These are phyloP conservation scores for Leccinum griseonigrum DNA, from an alignment of 1,284 basidiomycete genomes.

Conservation along the genomic window DNA sequence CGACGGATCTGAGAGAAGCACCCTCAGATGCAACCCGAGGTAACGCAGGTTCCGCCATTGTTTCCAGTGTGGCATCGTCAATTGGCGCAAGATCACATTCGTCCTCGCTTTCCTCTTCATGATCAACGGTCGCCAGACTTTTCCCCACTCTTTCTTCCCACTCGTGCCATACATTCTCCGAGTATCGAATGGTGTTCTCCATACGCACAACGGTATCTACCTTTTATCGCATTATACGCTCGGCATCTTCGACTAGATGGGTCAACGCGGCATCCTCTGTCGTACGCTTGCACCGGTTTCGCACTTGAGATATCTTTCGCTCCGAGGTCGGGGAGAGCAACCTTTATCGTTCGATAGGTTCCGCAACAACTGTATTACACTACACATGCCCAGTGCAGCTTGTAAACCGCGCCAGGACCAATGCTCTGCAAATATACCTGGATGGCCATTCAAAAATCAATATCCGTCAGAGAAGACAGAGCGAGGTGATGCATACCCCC, in stretches of 20 bases:
- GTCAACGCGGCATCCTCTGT: conserved; percentile 86
- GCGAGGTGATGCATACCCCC: conserved; percentile 35
- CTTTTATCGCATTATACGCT: conserved; percentile 89
- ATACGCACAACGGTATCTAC: conserved; percentile 94
- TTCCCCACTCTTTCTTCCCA: conserved; percentile 90
- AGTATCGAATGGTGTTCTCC: conserved; percentile 97
- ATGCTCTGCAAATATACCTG: conserved; percentile 49
- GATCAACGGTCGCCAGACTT: conserved; percentile 55
- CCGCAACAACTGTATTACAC: conserved; percentile 44
- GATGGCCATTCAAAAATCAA: conserved; percentile 1
- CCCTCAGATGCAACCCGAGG: conserved; percentile 41
- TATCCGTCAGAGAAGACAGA: not conserved
- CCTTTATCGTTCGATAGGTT: conserved; percentile 91
- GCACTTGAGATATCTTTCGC: conserved; percentile 75
- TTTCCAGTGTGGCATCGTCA: conserved; percentile 32
- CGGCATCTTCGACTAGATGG: conserved; percentile 82
- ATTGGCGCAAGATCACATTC: conserved; percentile 39
- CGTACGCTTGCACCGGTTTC: conserved; percentile 80
- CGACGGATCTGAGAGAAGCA: conserved; percentile 31
- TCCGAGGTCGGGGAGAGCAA: conserved; percentile 86
- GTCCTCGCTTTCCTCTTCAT: conserved; percentile 46
- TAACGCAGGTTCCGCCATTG: conserved; percentile 5
- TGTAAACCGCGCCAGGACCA: conserved; percentile 74
- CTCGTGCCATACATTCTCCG: conserved; percentile 95
- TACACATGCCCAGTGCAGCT: conserved; percentile 43